Evolutionary conservation across 306 rosid species (phyloP).

Genomic region (Psophocarpus tetragonolobus): DNA sequence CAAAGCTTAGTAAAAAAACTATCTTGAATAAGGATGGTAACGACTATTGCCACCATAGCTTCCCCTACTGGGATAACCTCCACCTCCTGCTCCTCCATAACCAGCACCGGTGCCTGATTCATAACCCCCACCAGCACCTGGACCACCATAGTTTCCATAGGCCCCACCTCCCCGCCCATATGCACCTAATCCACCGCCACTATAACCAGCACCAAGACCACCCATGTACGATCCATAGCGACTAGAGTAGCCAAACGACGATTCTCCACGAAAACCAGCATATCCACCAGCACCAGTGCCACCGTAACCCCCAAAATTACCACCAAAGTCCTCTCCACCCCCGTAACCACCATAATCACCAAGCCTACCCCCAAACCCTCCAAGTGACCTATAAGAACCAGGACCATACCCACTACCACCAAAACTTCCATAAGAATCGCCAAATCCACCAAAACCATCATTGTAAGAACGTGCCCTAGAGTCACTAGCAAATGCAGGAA

Average conservation of each 20-base stretch:
- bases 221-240: slow-evolving; percentile 63
- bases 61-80: slow-evolving; percentile 53
- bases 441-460: slow-evolving; percentile 83
- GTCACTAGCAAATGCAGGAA: slow-evolving; percentile 87
- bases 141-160: slow-evolving; percentile 58
- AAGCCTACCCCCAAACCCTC: slow-evolving; percentile 72
- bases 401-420: slow-evolving; percentile 71
- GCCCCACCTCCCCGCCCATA: slow-evolving; percentile 53
- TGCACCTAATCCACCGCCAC: slow-evolving; percentile 52
- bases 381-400: slow-evolving; percentile 82
- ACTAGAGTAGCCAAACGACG: slow-evolving; percentile 55
- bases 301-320: slow-evolving; percentile 54
- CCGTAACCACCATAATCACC: slow-evolving; percentile 69
- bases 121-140: slow-evolving; percentile 44
- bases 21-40: slow-evolving; percentile 62
- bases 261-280: slow-evolving; percentile 52
- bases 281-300: slow-evolving; percentile 46
- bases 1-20: slow-evolving; percentile 54
- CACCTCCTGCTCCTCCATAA: slow-evolving; percentile 55
- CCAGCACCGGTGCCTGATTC: slow-evolving; percentile 50
- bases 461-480: slow-evolving; percentile 91
- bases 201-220: slow-evolving; percentile 54
- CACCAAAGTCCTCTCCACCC: slow-evolving; percentile 51
- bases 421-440: slow-evolving; percentile 80
- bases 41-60: slow-evolving; percentile 61